Evolutionary conservation across 352 stramenopile genomes (phyloP).

Genomic region (Pythium dissotocum): DNA sequence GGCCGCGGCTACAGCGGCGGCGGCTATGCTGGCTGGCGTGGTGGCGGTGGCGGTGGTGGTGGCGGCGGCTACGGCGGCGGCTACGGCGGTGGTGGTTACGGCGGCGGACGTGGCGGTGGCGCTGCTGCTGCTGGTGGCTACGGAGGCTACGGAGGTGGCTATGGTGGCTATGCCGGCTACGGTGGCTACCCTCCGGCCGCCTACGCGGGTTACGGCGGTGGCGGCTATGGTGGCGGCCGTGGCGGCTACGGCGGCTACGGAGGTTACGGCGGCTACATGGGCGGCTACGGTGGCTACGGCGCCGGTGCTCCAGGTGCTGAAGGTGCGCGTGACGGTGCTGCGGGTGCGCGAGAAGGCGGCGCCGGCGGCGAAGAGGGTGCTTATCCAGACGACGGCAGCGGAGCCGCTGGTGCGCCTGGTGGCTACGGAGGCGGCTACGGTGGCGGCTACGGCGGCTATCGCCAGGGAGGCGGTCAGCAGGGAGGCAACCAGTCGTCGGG

Average conservation of each 20-base stretch:
- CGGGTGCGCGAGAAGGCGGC: conserved; percentile 17
- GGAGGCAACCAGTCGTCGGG: conserved; percentile 26
- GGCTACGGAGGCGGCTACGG: conserved; percentile 36
- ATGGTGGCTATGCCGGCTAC: conserved; percentile 37
- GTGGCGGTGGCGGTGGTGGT: conserved; percentile 21
- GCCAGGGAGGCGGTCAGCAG: conserved; percentile 57
- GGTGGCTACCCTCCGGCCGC: conserved; percentile 18
- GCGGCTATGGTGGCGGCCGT: conserved; percentile 19
- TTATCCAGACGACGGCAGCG: conserved; percentile 41
- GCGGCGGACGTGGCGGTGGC: conserved; percentile 26
- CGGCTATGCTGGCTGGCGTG: conserved; percentile 20
- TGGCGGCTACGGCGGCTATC: conserved; percentile 51
- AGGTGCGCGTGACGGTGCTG: conserved; percentile 24
- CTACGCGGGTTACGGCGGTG: conserved; percentile 27
- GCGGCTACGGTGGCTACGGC: conserved; percentile 35
- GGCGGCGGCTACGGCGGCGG: conserved; percentile 35
- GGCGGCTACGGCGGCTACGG: conserved; percentile 32
- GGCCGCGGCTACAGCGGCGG: conserved; percentile 23
- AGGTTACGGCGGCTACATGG: conserved; percentile 36
- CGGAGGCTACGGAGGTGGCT: conserved; percentile 43
- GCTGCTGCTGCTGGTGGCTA: conserved; percentile 38
- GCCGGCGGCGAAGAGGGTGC: conserved; percentile 39
- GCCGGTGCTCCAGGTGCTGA: conserved; percentile 29
- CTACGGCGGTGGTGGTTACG: conserved; percentile 34
- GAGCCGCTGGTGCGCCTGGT: conserved; percentile 30